These are phyloP conservation scores for Tuber aestivum DNA, from an alignment of 495 filamentous ascomycete species.

Conservation along the genomic window DNA sequence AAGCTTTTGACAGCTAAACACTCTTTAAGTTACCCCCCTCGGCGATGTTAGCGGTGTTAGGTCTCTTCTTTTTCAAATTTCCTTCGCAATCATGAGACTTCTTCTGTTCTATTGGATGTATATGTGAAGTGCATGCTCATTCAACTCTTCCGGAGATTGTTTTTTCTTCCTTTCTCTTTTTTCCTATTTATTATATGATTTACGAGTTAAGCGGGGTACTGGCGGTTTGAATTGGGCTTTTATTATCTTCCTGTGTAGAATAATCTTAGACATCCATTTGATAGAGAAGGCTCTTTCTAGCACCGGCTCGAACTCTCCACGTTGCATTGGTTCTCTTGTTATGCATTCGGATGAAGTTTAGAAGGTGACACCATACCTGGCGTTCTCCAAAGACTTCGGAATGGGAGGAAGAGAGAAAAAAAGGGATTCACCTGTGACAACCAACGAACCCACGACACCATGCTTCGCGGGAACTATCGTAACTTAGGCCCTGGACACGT, in stretches of 20 bases:
- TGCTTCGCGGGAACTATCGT: not conserved
- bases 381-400: not conserved
- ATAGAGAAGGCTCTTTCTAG: constrained; percentile 1
- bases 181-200: not conserved
- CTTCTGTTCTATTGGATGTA: not conserved
- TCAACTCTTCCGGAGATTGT: not conserved
- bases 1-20: constrained; percentile 15
- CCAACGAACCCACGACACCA: not conserved
- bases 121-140: not conserved
- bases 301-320: not conserved
- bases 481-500: not conserved
- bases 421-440: not conserved
- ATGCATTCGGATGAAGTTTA: not conserved
- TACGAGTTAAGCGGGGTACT: not conserved
- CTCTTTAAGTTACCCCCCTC: not conserved
- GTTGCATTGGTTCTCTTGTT: not conserved
- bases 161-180: not conserved
- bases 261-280: constrained; percentile 2
- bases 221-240: constrained; percentile 4
- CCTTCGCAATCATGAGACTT: not conserved
- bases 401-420: not conserved
- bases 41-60: not conserved
- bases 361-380: not conserved
- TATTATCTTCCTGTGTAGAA: not conserved
- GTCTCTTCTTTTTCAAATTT: not conserved